These are phyloP conservation scores for Arabidopsis hybrid DNA, from an alignment of 441 rosid species.

Conservation along the genomic window DNA sequence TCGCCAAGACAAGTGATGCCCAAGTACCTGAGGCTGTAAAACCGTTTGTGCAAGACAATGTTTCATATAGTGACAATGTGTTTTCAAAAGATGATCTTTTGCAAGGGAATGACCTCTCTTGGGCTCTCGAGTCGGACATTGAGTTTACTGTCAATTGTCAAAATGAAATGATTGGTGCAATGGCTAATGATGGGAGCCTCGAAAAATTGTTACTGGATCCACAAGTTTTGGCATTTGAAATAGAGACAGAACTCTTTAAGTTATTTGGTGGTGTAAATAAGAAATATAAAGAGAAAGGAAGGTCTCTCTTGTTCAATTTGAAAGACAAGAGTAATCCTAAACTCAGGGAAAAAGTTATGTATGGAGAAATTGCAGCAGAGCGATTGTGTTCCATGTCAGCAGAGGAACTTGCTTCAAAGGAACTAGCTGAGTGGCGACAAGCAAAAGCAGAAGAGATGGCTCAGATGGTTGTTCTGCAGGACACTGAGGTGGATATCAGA, in stretches of 20 bases:
- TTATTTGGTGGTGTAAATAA: conserved; percentile 88
- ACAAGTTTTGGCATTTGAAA: conserved; percentile 60
- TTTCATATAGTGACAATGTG: conserved; percentile 61
- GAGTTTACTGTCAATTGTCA: conserved; percentile 43
- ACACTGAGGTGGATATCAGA: conserved; percentile 72
- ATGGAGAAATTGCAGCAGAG: conserved; percentile 73
- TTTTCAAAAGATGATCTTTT: conserved; percentile 82
- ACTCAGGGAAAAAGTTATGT: conserved; percentile 76
- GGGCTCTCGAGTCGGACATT: conserved; percentile 65
- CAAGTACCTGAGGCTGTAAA: conserved; percentile 42
- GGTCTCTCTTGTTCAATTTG: conserved; percentile 86
- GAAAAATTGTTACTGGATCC: conserved; percentile 48
- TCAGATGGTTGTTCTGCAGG: conserved; percentile 89
- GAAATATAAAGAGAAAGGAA: conserved; percentile 90
- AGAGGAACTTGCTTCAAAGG: conserved; percentile 94
- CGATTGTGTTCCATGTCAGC: conserved; percentile 87
- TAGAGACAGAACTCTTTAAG: conserved; percentile 81
- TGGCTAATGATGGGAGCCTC: conserved; percentile 34
- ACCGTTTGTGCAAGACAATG: conserved; percentile 55
- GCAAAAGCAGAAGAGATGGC: conserved; percentile 97
- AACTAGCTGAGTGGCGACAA: conserved; percentile 91
- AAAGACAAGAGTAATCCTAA: conserved; percentile 93
- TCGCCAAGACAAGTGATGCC: conserved; percentile 21
- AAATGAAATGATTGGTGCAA: conserved; percentile 39
- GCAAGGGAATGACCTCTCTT: conserved; percentile 85